phyloP scores from a whole-genome alignment of 2,329 filamentous ascomycete genomes.

The Penicillium sp. region DNA sequence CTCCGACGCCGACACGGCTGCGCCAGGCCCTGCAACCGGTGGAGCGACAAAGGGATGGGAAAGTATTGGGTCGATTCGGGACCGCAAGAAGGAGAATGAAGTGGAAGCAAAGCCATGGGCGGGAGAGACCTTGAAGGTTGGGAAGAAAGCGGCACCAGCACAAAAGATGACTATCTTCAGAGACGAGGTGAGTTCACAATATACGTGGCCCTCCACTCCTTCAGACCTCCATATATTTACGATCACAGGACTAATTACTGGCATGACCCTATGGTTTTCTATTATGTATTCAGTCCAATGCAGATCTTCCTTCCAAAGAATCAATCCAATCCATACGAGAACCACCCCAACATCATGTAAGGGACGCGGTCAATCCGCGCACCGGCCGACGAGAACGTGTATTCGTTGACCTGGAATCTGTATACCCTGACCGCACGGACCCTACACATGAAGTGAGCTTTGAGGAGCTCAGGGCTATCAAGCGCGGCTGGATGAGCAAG shows the following conservation, averaged over 20 bases:
- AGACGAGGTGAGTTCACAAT: constrained; percentile 75
- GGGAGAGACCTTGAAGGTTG: constrained; percentile 83
- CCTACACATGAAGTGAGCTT: constrained; percentile 76
- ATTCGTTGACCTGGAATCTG: constrained; percentile 76
- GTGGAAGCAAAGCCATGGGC: constrained; percentile 85
- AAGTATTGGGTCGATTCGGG: constrained; percentile 77
- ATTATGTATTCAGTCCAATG: constrained; percentile 52
- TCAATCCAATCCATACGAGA: constrained; percentile 46
- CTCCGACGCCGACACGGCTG: constrained; percentile 65
- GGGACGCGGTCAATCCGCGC: constrained; percentile 76
- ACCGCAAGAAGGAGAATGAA: constrained; percentile 91
- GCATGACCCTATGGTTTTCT: constrained; percentile 41
- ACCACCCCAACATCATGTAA: constrained; percentile 68
- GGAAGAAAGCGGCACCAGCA: constrained; percentile 71
- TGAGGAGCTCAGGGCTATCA: constrained; percentile 80
- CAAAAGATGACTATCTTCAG: constrained; percentile 91
- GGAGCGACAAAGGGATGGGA: constrained; percentile 75
- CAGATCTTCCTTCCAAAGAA: constrained; percentile 39
- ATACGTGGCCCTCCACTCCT: constrained; percentile 33
- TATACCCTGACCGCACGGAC: constrained; percentile 75
- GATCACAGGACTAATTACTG: constrained; percentile 90
- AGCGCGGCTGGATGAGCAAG: constrained; percentile 62
- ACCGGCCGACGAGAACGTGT: constrained; percentile 82
- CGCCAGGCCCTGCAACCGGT: constrained; percentile 53
- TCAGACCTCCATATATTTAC: constrained; percentile 69